Percentiles rank a stretch among this genome's conserved stretches.
Conservation (phyloP, 768 basidiomycete species). For the Tylopilus vinaceipallidus region DNA sequence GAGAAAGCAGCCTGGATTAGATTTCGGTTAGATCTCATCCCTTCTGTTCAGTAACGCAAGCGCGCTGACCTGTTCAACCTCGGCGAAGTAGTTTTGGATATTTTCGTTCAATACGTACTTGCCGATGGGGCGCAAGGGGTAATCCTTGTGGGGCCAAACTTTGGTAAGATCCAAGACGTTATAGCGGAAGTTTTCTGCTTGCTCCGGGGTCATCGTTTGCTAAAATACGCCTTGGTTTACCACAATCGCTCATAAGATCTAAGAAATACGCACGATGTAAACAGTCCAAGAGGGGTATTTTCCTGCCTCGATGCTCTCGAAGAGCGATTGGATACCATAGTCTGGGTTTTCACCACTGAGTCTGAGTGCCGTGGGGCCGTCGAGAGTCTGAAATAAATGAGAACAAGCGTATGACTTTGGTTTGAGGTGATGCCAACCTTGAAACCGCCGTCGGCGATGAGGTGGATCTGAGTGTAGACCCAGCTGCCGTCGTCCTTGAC, state of each 20-base stretch:
- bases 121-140: constrained; percentile 86
- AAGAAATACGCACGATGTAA: constrained; percentile 57
- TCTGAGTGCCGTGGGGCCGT: constrained; percentile 58
- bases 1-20: constrained; percentile 67
- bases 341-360: constrained; percentile 79
- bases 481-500: constrained; percentile 81
- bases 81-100: constrained; percentile 86
- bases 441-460: constrained; percentile 75
- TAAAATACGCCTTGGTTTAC: constrained; percentile 28
- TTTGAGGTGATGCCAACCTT: constrained; percentile 45
- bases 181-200: constrained; percentile 89
- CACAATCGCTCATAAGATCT: background rate
- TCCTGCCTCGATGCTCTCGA: constrained; percentile 78
- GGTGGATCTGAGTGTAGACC: constrained; percentile 85
- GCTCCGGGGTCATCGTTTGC: constrained; percentile 92
- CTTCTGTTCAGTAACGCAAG: constrained; percentile 26
- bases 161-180: constrained; percentile 92
- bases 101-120: constrained; percentile 81
- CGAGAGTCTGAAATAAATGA: constrained; percentile 55
- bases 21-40: constrained; percentile 6
- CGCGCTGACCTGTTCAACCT: constrained; percentile 81
- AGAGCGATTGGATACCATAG: constrained; percentile 76
- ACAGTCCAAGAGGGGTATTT: constrained; percentile 87
- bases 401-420: background rate
- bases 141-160: constrained; percentile 85